Evolutionary conservation across 2,329 filamentous ascomycete species (phyloP).

Genomic region (Colletotrichum tabaci): DNA sequence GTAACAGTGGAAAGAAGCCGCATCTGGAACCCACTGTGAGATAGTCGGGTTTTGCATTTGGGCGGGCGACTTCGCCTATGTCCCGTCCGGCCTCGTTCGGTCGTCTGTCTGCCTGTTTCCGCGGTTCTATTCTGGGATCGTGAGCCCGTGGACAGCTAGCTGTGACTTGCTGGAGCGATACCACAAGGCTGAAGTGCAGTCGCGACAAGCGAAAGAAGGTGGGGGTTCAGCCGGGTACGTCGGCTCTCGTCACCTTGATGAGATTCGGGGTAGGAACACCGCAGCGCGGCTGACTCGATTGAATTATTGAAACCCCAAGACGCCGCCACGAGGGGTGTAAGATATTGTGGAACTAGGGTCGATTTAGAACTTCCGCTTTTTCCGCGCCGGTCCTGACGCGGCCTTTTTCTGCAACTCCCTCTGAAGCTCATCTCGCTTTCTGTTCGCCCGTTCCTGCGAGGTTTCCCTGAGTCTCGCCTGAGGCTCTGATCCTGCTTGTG

Average conservation of each 20-base stretch:
- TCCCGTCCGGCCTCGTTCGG: not conserved
- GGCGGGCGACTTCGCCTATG: not conserved
- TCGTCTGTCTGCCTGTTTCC: not conserved
- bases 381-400: constrained; percentile 65
- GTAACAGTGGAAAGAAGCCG: constrained; percentile 14
- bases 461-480: constrained; percentile 57
- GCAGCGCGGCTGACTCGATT: not conserved
- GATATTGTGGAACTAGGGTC: constrained; percentile 13
- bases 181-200: not conserved
- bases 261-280: not conserved
- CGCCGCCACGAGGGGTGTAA: not conserved
- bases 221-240: too few relatives aligned
- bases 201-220: not conserved
- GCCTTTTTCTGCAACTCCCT: constrained; percentile 65
- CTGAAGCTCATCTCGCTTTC: constrained; percentile 66
- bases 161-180: not conserved
- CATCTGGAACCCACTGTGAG: constrained; percentile 12
- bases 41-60: constrained; percentile 6
- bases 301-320: not conserved
- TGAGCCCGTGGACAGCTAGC: not conserved
- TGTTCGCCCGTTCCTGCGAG: constrained; percentile 63
- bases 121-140: not conserved
- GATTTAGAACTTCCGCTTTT: constrained; percentile 68
- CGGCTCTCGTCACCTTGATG: not conserved
- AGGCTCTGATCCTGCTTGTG: constrained; percentile 44